Evolutionary conservation across 2,329 filamentous ascomycete species (phyloP).

Genomic region (Byssoonygena ceratinophila): DNA sequence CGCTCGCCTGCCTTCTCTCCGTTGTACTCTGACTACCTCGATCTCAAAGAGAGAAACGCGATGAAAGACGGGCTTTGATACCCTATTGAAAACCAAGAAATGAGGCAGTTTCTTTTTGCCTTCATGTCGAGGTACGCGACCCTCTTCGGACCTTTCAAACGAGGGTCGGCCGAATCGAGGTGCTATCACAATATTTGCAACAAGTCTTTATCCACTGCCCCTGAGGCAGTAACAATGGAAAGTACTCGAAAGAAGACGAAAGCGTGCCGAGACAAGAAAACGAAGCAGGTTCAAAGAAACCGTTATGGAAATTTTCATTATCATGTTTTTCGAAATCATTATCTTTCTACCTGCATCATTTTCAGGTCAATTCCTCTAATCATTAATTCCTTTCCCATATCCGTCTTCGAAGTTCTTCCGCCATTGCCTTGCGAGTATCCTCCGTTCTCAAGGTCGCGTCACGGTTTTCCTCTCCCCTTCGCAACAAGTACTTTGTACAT

Average conservation of each 20-base stretch:
- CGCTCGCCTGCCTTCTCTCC: not conserved
- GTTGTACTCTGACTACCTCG: no score
- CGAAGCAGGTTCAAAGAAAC: not conserved
- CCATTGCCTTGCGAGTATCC: slow-evolving; percentile 44
- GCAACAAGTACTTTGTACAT: slow-evolving; percentile 64
- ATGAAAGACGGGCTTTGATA: not conserved
- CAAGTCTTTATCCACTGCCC: not conserved
- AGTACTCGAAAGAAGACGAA: not conserved
- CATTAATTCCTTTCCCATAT: slow-evolving; percentile 12
- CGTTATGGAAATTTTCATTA: not conserved
- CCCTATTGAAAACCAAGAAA: no score
- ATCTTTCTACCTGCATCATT: not conserved
- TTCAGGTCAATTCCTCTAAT: not conserved
- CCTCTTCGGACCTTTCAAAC: no score
- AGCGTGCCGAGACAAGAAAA: not conserved
- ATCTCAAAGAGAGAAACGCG: not conserved
- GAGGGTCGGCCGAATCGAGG: no score
- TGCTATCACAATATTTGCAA: no score
- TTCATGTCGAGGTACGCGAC: no score
- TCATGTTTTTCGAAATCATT: not conserved
- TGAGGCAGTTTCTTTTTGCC: no score
- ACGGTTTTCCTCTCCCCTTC: slow-evolving; percentile 48
- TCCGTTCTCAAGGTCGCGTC: slow-evolving; percentile 45
- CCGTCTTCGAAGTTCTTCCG: slow-evolving; percentile 38
- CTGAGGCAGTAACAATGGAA: not conserved